phyloP scores from a whole-genome alignment of 345 rosid genomes.

The Cardamine chenopodiifolia region DNA sequence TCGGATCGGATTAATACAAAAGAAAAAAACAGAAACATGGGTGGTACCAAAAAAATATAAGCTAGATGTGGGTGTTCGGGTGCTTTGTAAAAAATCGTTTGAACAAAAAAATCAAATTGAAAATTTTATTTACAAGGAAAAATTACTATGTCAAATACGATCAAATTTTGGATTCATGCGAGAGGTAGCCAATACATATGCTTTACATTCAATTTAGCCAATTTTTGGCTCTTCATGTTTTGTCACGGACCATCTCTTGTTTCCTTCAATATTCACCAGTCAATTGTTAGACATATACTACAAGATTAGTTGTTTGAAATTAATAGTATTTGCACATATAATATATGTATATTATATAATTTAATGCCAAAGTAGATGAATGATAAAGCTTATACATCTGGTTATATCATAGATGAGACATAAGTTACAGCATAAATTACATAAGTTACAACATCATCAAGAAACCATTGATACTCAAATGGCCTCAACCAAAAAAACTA shows the following conservation, averaged over 20 bases:
- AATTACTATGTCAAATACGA: not conserved
- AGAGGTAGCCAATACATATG: conserved; percentile 34
- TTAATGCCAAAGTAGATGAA: conserved; percentile 26
- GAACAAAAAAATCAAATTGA: not conserved
- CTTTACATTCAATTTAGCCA: conserved; percentile 38
- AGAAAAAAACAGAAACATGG: not conserved
- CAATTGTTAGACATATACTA: conserved; percentile 15
- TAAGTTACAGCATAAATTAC: not conserved
- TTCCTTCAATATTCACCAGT: conserved; percentile 23
- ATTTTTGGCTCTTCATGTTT: conserved; percentile 28
- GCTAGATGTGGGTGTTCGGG: not conserved
- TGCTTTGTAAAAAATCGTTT: not conserved
- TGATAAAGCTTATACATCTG: conserved; percentile 22
- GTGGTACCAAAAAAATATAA: not conserved
- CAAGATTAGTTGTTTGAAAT: not conserved
- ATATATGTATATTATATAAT: not conserved
- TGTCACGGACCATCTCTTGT: conserved; percentile 35
- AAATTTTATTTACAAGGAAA: not conserved
- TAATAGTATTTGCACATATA: not conserved
- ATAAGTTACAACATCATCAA: not conserved
- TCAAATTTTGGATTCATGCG: conserved; percentile 37
- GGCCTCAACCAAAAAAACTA: too few relatives aligned
- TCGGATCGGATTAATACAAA: not conserved
- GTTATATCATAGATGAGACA: not conserved
- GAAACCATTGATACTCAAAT: not conserved